Evolutionary conservation across 495 filamentous ascomycete genomes (phyloP).

Genomic region (Astrothelium macrocarpum): DNA sequence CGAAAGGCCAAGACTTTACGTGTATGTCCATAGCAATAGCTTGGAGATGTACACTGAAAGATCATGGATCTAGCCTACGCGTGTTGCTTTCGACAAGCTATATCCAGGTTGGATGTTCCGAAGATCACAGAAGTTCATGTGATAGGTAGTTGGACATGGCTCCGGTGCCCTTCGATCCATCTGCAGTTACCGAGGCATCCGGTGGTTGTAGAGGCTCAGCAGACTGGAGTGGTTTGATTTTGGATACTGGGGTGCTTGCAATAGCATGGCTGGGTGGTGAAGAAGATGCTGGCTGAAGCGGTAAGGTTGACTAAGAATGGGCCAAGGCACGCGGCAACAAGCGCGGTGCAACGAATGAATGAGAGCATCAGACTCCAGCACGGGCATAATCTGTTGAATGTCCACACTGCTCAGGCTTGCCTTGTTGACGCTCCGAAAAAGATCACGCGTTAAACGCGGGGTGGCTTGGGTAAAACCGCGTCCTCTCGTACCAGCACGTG

Average conservation of each 20-base stretch:
- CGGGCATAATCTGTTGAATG: neutral
- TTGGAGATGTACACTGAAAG: neutral
- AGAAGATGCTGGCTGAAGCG: neutral
- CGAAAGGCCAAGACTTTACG: no score
- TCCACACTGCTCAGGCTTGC: neutral
- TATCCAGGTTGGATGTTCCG: no score
- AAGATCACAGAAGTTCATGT: no score
- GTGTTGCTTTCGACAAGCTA: no score
- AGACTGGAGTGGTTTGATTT: neutral
- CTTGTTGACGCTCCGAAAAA: neutral
- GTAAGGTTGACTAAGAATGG: neutral
- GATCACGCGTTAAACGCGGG: neutral
- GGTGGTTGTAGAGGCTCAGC: neutral
- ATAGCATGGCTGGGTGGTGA: neutral
- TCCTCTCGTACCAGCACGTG: neutral
- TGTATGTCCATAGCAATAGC: neutral
- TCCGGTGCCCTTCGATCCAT: no score
- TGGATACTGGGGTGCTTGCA: neutral
- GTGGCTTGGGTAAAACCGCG: neutral
- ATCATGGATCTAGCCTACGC: no score
- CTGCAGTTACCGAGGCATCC: neutral
- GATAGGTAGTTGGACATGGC: no score
- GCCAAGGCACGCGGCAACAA: neutral
- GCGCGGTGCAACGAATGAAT: neutral
- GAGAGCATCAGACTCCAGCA: neutral